Base-by-base conservation (phyloP, 2,329 filamentous ascomycete species). In the Stemphylium lycopersici region DNA sequence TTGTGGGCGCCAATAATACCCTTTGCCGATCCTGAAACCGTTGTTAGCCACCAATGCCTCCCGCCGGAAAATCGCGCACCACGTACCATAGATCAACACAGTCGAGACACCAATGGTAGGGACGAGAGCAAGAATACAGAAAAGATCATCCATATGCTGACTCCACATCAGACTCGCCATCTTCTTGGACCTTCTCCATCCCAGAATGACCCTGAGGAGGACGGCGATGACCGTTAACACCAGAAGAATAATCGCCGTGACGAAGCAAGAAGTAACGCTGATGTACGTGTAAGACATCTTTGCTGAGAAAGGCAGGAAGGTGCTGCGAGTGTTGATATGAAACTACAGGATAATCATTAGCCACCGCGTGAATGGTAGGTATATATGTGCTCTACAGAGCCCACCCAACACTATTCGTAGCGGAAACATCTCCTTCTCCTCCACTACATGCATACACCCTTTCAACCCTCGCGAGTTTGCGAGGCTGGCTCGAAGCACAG, bases 281-380 rank as follows among this genome's bases (percentile, higher is more conserved):
- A 53, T 53, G 50, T 53, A 53, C 16, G 32, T 38, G 37, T 53
- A 53, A 43, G 29, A 12, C 50, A 53, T 53, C n/a, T 18, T 53
- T n/a, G 31, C 15, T 16, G 42, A 6, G 29, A 39, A 33, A 5
- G 11, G 22, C 22, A 24, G 22, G 22, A 40, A 20, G 24, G 20
- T 34, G 18, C 10, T 29, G 11, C n/a, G 29, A 11, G 12, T 10
- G 45, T 12, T 31, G 11, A 20, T 26, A 37, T 18, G 29, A 15
- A 18, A 31, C 31, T 24, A 48, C 36, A 16, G 36, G 15, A 39
- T 26, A 24, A 13, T 5, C 13, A 22, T n/a, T 26, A 26, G 24
- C 22, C 22, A 24, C 22, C 22, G 22, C 22, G 22, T n/a, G 26
- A 29, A 24, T 32, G 33, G 48, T 45, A 22, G 20, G 20, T 8